phyloP scores from a whole-genome alignment of 768 basidiomycete genomes.

The Macrolepiota fuliginosa region DNA sequence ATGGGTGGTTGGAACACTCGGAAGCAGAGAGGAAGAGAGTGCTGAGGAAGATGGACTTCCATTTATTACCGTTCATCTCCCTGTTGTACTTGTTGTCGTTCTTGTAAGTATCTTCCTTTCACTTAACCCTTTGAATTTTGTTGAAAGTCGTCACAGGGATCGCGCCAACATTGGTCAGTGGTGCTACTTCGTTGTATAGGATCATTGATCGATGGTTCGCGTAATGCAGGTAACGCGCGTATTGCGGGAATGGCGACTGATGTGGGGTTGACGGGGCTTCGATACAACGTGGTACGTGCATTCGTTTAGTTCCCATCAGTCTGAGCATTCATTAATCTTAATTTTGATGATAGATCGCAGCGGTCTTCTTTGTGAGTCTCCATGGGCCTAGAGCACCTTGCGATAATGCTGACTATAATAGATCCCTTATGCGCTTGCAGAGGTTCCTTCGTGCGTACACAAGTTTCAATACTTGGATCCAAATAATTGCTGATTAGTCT shows the following conservation, averaged over 20 bases:
- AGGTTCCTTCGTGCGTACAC: slow-evolving; percentile 30
- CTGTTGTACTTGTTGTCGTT: slow-evolving; percentile 45
- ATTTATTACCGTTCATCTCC: slow-evolving; percentile 43
- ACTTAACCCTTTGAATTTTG: neutral
- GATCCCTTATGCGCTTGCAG: slow-evolving; percentile 32
- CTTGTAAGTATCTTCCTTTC: slow-evolving; percentile 29
- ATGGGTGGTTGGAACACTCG: slow-evolving; percentile 13
- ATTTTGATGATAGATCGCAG: slow-evolving; percentile 23
- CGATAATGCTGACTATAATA: slow-evolving; percentile 4
- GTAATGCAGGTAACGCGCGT: slow-evolving; percentile 25
- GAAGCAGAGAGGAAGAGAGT: slow-evolving; percentile 25
- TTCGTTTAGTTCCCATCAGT: neutral
- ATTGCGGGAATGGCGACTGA: slow-evolving; percentile 33
- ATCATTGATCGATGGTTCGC: neutral
- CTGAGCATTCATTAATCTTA: neutral
- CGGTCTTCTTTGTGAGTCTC: slow-evolving; percentile 31
- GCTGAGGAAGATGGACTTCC: slow-evolving; percentile 42
- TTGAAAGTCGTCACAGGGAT: slow-evolving; percentile 22
- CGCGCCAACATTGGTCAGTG: slow-evolving; percentile 32
- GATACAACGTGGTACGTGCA: slow-evolving; percentile 31
- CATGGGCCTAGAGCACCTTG: neutral
- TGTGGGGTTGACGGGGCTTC: slow-evolving; percentile 26
- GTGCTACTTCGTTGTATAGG: neutral
- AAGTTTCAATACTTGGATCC: neutral
- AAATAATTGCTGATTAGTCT: neutral